These are phyloP conservation scores for Trametes maxima DNA, from an alignment of 768 basidiomycete genomes.

Conservation along the genomic window DNA sequence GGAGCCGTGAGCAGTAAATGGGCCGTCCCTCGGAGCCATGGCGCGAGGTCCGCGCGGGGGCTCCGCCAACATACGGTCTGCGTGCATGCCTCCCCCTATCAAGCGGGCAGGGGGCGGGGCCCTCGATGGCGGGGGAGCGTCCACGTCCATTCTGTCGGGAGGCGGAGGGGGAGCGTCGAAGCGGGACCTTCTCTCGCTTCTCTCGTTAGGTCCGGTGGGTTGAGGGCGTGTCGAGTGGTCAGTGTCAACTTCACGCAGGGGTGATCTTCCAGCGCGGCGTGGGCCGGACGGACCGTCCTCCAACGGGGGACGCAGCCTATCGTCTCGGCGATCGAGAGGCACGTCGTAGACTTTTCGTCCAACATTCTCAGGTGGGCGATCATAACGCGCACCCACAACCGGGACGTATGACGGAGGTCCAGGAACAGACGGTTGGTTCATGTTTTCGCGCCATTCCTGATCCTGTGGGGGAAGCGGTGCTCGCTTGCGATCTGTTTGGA, in stretches of 20 bases:
- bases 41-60: constrained; percentile 35
- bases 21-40: constrained; percentile 28
- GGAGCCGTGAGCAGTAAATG: neutral
- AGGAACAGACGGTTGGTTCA: constrained; percentile 23
- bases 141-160: constrained; percentile 26
- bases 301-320: neutral
- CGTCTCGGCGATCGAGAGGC: constrained; percentile 5
- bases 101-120: constrained; percentile 14
- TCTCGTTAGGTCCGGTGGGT: neutral
- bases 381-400: neutral
- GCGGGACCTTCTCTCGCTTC: constrained; percentile 3
- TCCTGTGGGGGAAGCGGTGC: constrained; percentile 49
- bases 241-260: neutral
- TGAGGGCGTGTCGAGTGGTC: constrained; percentile 14
- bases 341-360: neutral
- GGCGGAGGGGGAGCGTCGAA: neutral
- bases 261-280: constrained; percentile 11
- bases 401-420: neutral
- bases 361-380: neutral
- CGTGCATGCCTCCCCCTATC: constrained; percentile 34
- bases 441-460: constrained; percentile 38
- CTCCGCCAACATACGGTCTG: constrained; percentile 32
- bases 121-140: constrained; percentile 22
- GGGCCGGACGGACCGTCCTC: constrained; percentile 17
- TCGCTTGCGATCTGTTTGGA: constrained; percentile 40